phyloP scores from a whole-genome alignment of 2,329 filamentous ascomycete genomes.

The Colletotrichum lindemuthianum region DNA sequence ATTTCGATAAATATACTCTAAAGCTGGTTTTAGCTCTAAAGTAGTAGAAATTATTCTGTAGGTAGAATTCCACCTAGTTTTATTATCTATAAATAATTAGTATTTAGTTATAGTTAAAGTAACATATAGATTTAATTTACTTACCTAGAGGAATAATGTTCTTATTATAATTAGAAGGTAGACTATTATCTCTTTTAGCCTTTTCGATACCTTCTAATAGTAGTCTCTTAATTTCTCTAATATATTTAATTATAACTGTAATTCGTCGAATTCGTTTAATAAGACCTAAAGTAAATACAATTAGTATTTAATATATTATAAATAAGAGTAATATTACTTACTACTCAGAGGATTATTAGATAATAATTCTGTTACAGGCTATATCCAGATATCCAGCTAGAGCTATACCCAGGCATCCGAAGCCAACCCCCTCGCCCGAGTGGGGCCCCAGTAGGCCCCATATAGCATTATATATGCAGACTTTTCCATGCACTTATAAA shows the following conservation, averaged over 20 bases:
- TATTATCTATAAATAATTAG: neutral
- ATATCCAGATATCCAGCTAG: too few species aligned
- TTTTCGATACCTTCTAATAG: neutral
- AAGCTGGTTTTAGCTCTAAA: neutral
- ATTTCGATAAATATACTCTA: neutral
- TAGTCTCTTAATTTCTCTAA: neutral
- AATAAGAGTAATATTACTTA: too few species aligned
- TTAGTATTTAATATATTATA: neutral
- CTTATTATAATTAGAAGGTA: constrained; percentile 7
- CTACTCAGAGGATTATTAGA: too few species aligned
- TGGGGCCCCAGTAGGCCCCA: too few species aligned
- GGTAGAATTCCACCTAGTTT: neutral
- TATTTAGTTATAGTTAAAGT: too few species aligned
- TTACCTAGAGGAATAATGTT: neutral
- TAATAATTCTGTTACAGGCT: too few species aligned
- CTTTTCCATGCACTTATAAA: too few species aligned
- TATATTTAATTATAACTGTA: neutral
- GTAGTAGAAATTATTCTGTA: neutral
- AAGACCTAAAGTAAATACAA: neutral
- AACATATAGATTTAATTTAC: neutral
- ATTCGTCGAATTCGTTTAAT: too few species aligned
- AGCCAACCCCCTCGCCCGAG: too few species aligned
- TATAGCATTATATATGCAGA: too few species aligned
- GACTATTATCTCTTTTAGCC: neutral
- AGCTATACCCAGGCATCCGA: too few species aligned